Conservation (phyloP, 2,329 filamentous ascomycete genomes). For the Grosmannia clavigera region DNA sequence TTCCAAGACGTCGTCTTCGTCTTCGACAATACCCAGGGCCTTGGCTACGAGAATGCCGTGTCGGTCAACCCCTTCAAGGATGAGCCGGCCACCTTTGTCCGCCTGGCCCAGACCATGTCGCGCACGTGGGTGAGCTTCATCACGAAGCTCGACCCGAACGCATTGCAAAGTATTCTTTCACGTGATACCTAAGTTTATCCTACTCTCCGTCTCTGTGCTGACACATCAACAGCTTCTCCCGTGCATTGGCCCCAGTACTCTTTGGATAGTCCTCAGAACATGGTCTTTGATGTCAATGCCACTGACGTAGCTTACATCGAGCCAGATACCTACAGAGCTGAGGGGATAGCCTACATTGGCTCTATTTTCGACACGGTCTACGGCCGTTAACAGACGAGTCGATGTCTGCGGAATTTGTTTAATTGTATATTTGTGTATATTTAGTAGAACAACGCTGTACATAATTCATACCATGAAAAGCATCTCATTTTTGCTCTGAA, state of each 20-base stretch:
- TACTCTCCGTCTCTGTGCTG: neutral
- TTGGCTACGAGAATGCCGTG: conserved; percentile 23
- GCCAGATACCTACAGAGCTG: conserved; percentile 29
- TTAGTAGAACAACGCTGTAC: no score
- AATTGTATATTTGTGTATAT: neutral
- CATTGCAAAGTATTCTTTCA: neutral
- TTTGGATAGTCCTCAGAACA: conserved; percentile 31
- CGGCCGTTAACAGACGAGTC: neutral
- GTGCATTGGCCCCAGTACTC: conserved; percentile 23
- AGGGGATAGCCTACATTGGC: conserved; percentile 22
- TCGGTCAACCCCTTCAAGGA: conserved; percentile 24
- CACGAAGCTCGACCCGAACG: conserved; percentile 30
- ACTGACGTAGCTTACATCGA: conserved; percentile 25
- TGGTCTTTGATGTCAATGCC: conserved; percentile 36
- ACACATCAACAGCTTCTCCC: neutral
- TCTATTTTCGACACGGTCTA: neutral
- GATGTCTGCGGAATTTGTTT: neutral
- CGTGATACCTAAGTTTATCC: neutral
- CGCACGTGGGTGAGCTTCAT: conserved; percentile 40
- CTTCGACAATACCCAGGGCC: conserved; percentile 36
- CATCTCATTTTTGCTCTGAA: no score
- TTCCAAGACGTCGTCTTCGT: conserved; percentile 41
- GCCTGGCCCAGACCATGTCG: conserved; percentile 34
- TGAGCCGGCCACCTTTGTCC: conserved; percentile 26
- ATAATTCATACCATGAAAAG: no score